A percentile compares a stretch with the other conserved stretches of the same genome.
Evolutionary conservation across 345 rosid genomes (phyloP).

Genomic region (rapeseed (Brassica napus)): DNA sequence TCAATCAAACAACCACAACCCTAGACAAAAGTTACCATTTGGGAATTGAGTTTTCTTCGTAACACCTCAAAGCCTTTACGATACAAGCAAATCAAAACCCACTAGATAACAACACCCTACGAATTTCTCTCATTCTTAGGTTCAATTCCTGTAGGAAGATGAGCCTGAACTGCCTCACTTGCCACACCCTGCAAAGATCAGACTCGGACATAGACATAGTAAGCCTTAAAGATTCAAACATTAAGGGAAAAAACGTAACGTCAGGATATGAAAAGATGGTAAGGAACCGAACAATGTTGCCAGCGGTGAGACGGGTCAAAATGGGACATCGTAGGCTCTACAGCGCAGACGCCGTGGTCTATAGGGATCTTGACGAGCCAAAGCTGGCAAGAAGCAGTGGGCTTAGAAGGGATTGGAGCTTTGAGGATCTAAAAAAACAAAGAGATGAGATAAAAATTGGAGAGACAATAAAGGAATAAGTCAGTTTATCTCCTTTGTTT

Average conservation of each 20-base stretch:
- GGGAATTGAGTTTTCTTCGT: not conserved
- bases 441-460: conserved; percentile 27
- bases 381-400: conserved; percentile 79
- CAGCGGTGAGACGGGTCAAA: conserved; percentile 38
- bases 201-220: conserved; percentile 34
- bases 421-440: conserved; percentile 62
- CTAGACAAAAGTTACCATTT: conserved; percentile 16
- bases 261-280: conserved; percentile 32
- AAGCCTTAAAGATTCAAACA: conserved; percentile 39
- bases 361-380: conserved; percentile 43
- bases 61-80: not conserved
- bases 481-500: conserved; percentile 5
- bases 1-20: conserved; percentile 20
- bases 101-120: not conserved
- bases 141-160: conserved; percentile 25
- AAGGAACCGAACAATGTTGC: conserved; percentile 27
- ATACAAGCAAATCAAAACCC: not conserved
- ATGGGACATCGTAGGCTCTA: conserved; percentile 45
- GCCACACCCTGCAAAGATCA: conserved; percentile 44
- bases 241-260: conserved; percentile 46
- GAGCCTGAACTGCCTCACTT: conserved; percentile 68
- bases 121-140: not conserved
- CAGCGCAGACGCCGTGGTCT: conserved; percentile 41
- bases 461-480: conserved; percentile 40
- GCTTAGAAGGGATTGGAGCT: conserved; percentile 96